Evolutionary conservation across 1,139 yeast genomes (phyloP).

Genomic region (Geotrichum bryndzae): DNA sequence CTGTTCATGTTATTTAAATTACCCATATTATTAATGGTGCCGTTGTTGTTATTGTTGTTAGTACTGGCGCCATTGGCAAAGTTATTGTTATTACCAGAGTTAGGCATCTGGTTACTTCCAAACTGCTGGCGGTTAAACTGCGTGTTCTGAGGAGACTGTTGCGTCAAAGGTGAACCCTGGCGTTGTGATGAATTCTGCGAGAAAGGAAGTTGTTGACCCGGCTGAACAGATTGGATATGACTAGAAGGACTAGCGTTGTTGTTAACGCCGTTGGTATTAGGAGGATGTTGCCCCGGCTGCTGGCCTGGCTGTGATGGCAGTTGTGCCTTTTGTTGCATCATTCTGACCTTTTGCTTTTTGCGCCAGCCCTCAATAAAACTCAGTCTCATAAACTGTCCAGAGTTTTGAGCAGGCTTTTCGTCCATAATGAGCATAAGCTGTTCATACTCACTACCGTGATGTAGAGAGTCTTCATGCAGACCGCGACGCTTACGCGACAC

Average conservation of each 20-base stretch:
- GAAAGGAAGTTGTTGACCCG: constrained; percentile 20
- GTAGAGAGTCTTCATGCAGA: constrained; percentile 60
- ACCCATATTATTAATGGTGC: constrained; percentile 18
- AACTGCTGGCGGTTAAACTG: constrained; percentile 13
- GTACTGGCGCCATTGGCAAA: constrained; percentile 12
- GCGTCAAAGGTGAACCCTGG: constrained; percentile 18
- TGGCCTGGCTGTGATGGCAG: constrained; percentile 22
- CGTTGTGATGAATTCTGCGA: constrained; percentile 18
- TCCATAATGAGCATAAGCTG: constrained; percentile 66
- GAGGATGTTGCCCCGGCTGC: constrained; percentile 21
- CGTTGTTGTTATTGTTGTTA: constrained; percentile 13
- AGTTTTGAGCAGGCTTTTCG: constrained; percentile 28
- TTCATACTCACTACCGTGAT: constrained; percentile 76
- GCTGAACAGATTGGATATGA: constrained; percentile 21
- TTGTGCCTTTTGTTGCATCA: constrained; percentile 20
- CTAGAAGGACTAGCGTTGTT: not conserved
- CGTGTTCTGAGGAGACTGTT: constrained; percentile 20
- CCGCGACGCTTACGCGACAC: constrained; percentile 27
- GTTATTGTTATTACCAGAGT: constrained; percentile 9
- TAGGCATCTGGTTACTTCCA: not conserved
- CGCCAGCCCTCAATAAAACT: constrained; percentile 39
- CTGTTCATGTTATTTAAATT: constrained; percentile 11
- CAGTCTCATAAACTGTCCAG: constrained; percentile 39
- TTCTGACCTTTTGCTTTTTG: constrained; percentile 32
- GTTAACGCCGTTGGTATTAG: not conserved